These are phyloP conservation scores for Penicillium sp. DNA, from an alignment of 2,329 filamentous ascomycete species.

Conservation along the genomic window DNA sequence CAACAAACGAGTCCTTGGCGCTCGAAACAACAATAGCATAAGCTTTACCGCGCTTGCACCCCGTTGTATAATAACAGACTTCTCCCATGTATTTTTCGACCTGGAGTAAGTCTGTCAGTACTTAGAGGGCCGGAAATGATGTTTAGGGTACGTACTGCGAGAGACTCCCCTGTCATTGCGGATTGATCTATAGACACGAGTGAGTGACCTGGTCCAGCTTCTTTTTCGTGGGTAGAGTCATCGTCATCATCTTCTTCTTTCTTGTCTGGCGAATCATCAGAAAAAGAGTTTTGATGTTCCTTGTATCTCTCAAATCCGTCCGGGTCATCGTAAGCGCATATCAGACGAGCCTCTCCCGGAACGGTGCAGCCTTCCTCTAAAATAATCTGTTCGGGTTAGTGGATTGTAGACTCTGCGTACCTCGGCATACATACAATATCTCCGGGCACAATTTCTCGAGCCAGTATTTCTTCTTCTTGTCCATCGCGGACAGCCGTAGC, in stretches of 20 bases:
- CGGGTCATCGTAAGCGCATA: constrained; percentile 69
- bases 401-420: too few species aligned
- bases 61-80: constrained; percentile 74
- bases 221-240: neutral
- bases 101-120: neutral
- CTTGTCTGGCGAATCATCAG: constrained; percentile 60
- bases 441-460: constrained; percentile 71
- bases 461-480: constrained; percentile 66
- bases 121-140: too few species aligned
- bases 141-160: constrained; percentile 46
- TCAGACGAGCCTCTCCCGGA: constrained; percentile 68
- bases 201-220: constrained; percentile 51
- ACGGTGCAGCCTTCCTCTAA: constrained; percentile 71
- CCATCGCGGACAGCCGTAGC: constrained; percentile 68
- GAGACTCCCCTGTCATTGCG: constrained; percentile 77
- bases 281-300: constrained; percentile 61
- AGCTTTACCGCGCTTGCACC: constrained; percentile 77
- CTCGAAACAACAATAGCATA: constrained; percentile 68
- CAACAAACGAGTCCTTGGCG: constrained; percentile 73
- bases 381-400: constrained; percentile 43
- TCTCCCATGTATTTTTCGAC: constrained; percentile 66
- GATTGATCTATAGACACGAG: constrained; percentile 75
- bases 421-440: constrained; percentile 55
- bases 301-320: constrained; percentile 68
- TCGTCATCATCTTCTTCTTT: constrained; percentile 44